Conservation (phyloP, 495 filamentous ascomycete genomes). For the Neurospora sp. region DNA sequence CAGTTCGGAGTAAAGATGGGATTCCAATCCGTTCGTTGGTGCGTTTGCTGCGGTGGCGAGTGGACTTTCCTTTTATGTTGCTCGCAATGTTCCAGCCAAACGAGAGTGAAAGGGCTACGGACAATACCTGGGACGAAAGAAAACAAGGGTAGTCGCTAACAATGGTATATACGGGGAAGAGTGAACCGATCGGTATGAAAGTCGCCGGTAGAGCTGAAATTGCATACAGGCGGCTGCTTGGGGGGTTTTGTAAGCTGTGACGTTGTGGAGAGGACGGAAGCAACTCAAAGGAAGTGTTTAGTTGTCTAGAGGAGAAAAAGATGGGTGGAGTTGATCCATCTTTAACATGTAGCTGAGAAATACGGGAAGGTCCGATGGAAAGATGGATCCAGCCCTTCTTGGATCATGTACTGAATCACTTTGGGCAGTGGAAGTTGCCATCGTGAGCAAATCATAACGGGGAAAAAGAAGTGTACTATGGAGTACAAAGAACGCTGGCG, state of each 20-base stretch:
- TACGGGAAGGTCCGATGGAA: not conserved
- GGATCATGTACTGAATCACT: not conserved
- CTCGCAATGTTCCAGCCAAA: not conserved
- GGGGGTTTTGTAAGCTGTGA: not conserved
- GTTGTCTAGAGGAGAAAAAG: not conserved
- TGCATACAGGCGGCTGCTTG: not conserved
- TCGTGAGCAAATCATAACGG: not conserved
- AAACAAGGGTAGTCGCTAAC: not conserved
- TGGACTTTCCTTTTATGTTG: not conserved
- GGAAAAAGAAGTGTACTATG: not conserved
- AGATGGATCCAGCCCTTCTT: not conserved
- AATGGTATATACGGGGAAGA: not conserved
- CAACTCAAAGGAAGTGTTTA: not conserved
- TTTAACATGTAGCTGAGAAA: not conserved
- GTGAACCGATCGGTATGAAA: not conserved
- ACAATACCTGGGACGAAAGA: not conserved
- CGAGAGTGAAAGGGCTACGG: not conserved
- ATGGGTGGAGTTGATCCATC: not conserved
- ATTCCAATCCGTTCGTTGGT: not conserved
- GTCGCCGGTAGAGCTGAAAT: too few relatives aligned
- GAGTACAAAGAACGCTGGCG: not conserved
- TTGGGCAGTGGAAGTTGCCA: not conserved
- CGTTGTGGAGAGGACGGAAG: not conserved
- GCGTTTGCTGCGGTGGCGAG: not conserved
- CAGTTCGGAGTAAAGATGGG: not conserved